A percentile compares a stretch with the other conserved stretches of the same genome.
Conservation (phyloP, 1,284 basidiomycete species). For the Cutaneotrichosporon curvatum region DNA sequence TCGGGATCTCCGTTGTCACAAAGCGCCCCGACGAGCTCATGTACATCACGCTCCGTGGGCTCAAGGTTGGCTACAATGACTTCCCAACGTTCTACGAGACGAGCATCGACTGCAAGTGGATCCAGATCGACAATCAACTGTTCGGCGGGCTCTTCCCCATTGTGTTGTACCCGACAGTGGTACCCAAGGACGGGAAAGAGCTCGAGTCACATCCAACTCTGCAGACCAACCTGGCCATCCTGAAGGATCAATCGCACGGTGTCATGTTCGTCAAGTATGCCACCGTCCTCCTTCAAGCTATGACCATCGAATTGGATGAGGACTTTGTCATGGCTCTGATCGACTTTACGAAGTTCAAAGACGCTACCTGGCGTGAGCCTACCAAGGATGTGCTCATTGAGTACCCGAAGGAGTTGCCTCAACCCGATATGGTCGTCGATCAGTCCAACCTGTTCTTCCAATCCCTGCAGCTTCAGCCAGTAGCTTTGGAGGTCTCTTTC, state of each 20-base stretch:
- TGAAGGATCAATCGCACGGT: conserved; percentile 72
- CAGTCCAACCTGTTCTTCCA: conserved; percentile 87
- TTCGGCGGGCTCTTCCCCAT: conserved; percentile 96
- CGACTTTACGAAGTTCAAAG: conserved; percentile 85
- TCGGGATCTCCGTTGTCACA: conserved; percentile 90
- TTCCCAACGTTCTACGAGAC: conserved; percentile 74
- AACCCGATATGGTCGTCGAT: conserved; percentile 57
- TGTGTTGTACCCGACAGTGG: conserved; percentile 87
- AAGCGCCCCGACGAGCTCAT: conserved; percentile 81
- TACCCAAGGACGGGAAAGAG: conserved; percentile 71
- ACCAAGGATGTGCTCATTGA: conserved; percentile 68
- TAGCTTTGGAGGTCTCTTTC: conserved; percentile 87
- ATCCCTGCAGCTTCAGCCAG: conserved; percentile 91
- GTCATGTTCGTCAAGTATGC: conserved; percentile 97
- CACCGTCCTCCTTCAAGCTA: conserved; percentile 84
- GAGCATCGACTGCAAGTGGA: conserved; percentile 73
- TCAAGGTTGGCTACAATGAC: conserved; percentile 81
- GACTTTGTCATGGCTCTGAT: conserved; percentile 90
- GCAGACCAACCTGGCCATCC: conserved; percentile 77
- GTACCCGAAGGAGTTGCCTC: conserved; percentile 67
- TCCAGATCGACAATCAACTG: conserved; percentile 97
- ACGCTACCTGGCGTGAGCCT: conserved; percentile 76
- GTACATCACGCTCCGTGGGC: conserved; percentile 71
- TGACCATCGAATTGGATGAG: conserved; percentile 94
- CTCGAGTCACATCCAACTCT: conserved; percentile 84